Base-by-base conservation (phyloP, 2,329 filamentous ascomycete species). In the Spiromastix sp. region DNA sequence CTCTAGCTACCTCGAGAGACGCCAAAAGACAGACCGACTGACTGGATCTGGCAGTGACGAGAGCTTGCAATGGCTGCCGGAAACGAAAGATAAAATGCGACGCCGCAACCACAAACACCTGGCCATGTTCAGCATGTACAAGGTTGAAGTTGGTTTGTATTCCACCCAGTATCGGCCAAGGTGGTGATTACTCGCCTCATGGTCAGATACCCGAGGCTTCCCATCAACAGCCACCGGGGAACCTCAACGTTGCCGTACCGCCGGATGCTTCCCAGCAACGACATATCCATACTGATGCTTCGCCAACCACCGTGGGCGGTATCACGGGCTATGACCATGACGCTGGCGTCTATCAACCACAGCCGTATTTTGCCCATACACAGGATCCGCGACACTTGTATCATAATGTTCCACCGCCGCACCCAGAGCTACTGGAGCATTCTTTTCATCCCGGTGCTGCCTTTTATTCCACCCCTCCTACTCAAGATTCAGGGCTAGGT, bases 1-100 rank as follows among this genome's bases (percentile, higher is more conserved):
- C 12, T 19, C 30, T 17, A 12, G n/a, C 15, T 17, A 15, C 30
- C 30, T 22, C 15, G 6, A 9, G 8, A 6, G 5, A 8, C 15
- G 10, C 30, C 7, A 7, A 24, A 24, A n/a, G 21, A 7, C 21
- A n/a, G 7, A 24, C 21, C n/a, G 7, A n/a, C 21, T 24, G 21
- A 24, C 21, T 24, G n/a, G n/a, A 24, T 24, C n/a, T 24, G 32
- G 10, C 43, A 93, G 89, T 95, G 34, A 95, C 94, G 86, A 80
- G 91, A 67, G 91, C 89, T 38, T 96, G 89, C 60, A 89, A 95
- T 64, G 89, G 89, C 41, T 96, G 89, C 56, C 76, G 89, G 42
- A 80, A 86, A 61, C 77, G 89, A 52, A 98, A 98, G 63, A 98
- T 98, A 57, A 94, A 94, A 60, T 98, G 89, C 64, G 91, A 96